Percentiles rank a stretch among this genome's conserved stretches.
phyloP scores from a whole-genome alignment of 1,284 basidiomycete genomes.

The Trametes hirsuta region DNA sequence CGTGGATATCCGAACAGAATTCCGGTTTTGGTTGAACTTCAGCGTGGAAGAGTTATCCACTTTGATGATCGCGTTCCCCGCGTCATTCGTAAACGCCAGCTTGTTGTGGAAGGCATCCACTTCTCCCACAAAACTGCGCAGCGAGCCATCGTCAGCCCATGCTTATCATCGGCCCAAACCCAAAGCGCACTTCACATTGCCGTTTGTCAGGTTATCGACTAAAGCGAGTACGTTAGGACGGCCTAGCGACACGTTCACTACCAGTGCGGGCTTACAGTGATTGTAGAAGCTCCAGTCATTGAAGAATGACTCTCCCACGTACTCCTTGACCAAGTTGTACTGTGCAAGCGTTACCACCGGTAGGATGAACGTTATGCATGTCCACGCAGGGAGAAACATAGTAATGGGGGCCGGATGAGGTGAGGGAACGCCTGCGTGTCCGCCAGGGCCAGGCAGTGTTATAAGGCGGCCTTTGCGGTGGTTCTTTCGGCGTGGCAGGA shows the following conservation, averaged over 20 bases:
- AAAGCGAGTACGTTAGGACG: constrained; percentile 7
- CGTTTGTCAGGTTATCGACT: constrained; percentile 75
- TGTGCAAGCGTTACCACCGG: constrained; percentile 28
- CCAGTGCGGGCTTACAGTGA: constrained; percentile 32
- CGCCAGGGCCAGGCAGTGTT: constrained; percentile 13
- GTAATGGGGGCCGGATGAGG: constrained; percentile 6
- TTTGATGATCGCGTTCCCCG: constrained; percentile 69
- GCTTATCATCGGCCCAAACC: not conserved
- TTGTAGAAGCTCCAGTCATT: constrained; percentile 44
- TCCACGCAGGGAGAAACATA: constrained; percentile 20
- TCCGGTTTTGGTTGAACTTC: constrained; percentile 64
- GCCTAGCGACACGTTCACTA: not conserved
- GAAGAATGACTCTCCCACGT: constrained; percentile 42
- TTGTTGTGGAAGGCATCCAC: constrained; percentile 49
- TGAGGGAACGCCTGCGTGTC: not conserved
- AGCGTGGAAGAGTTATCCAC: constrained; percentile 70
- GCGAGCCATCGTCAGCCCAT: not conserved
- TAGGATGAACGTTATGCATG: constrained; percentile 18
- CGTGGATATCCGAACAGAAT: constrained; percentile 67
- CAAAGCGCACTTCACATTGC: constrained; percentile 57
- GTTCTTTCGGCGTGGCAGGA: constrained; percentile 13
- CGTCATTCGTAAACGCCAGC: constrained; percentile 65
- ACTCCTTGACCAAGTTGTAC: constrained; percentile 40
- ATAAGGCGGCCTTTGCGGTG: constrained; percentile 20
- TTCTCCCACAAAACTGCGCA: constrained; percentile 56